Evolutionary conservation across 257 asterid species (phyloP), one percentile per base, ranked within the genome.

Genomic region (Mitragyna speciosa): DNA sequence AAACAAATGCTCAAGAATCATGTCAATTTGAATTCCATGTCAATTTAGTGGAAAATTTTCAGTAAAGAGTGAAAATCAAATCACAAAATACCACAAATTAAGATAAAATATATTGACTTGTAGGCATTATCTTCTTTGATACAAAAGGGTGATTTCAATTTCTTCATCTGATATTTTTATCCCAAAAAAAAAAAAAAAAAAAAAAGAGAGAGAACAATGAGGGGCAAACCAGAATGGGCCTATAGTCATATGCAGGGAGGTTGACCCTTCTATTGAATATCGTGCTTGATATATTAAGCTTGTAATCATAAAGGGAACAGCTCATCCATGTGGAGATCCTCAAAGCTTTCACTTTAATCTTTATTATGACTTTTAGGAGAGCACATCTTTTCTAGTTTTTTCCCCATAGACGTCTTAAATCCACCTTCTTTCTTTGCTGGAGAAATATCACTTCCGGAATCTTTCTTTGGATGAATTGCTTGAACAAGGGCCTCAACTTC

Each of bases 401-500:
- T 83, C 76, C 86, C 89, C 26, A 86, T 54, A 17, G 88, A 78
- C 70, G 31, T 36, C 33, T 72, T 69, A 12, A 87, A 72, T 59
- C 86, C 82, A 67, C 84, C 81, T 81, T 79, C 81, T 47, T 84
- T 81, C 85, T 81, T 87, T 58, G 83, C 31, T 12, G 86, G 58
- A 33, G 84, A 71, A 70, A 24, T 73, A 49, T 12, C 80, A 12
- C 14, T 63, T 12, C 52, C 70, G n/a, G 91, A 76, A 78, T 84
- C 89, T 82, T 89, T 92, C 85, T 87, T 90, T 22, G 91, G 89
- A 82, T 87, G 90, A 80, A 91, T 82, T 48, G 94, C 48, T 19
- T 79, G 87, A 56, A 91, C 45, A 73, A 92, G 79, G 69, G 97
- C 98, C 78, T 92, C 95, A 20, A 94, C 80, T 83, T 94, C 97